A percentile compares a stretch with the other conserved stretches of the same genome.
Conservation (phyloP, 2,329 filamentous ascomycete species). For the Thielaviopsis cerberus region DNA sequence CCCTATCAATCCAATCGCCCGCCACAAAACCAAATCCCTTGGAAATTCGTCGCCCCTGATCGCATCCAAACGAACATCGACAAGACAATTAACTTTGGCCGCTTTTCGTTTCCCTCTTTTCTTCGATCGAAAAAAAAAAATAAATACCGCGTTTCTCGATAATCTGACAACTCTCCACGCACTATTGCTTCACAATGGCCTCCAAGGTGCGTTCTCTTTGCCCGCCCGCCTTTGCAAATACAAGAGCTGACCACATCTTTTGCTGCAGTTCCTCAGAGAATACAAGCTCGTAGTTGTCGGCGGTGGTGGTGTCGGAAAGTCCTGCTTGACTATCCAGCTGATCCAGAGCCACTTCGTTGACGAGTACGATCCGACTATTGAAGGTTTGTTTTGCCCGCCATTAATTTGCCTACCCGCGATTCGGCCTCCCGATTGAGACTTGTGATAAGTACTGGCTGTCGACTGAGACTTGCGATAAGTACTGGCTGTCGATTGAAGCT, state of each 20-base stretch:
- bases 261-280: slow-evolving; percentile 58
- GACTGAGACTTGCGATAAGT: neutral
- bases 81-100: neutral
- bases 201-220: slow-evolving; percentile 20
- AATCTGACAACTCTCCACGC: neutral
- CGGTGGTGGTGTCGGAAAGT: slow-evolving; percentile 96
- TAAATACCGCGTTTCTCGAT: neutral
- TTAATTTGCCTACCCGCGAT: neutral
- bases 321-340: slow-evolving; percentile 93
- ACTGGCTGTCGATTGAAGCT: too few species aligned
- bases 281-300: slow-evolving; percentile 96
- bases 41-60: slow-evolving; percentile 6
- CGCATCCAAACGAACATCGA: neutral
- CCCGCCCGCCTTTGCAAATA: too few species aligned
- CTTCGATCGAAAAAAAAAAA: neutral
- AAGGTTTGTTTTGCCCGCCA: too few species aligned
- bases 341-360: slow-evolving; percentile 95
- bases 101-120: neutral
- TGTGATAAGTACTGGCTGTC: neutral
- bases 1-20: slow-evolving; percentile 2
- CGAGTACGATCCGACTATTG: slow-evolving; percentile 97
- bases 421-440: slow-evolving; percentile 7
- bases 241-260: slow-evolving; percentile 1
- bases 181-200: slow-evolving; percentile 19
- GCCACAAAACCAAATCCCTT: slow-evolving; percentile 5